phyloP scores from a whole-genome alignment of 306 rosid genomes.

The Trifolium subterraneum region DNA sequence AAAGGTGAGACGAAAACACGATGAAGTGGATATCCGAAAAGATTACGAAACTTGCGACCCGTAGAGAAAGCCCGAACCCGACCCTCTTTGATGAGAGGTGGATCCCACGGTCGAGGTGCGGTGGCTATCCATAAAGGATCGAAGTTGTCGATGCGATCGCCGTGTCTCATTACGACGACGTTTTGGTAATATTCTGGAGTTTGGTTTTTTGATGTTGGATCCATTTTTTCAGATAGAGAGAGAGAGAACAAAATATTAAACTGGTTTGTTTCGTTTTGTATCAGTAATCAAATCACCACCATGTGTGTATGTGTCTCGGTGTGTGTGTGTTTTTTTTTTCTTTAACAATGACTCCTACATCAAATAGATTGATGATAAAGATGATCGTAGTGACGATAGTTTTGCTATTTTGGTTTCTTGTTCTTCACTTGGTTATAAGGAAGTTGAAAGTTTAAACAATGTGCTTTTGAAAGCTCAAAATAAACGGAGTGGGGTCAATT shows the following conservation, averaged over 20 bases:
- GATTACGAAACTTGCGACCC: constrained; percentile 60
- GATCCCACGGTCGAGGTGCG: constrained; percentile 82
- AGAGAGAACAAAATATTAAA: background rate
- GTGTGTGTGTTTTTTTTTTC: too few species aligned
- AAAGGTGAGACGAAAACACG: constrained; percentile 90
- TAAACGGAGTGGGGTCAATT: too few species aligned
- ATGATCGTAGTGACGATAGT: too few species aligned
- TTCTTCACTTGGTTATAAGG: too few species aligned
- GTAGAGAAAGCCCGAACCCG: constrained; percentile 61
- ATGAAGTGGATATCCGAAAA: constrained; percentile 57
- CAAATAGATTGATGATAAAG: too few species aligned
- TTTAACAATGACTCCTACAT: too few species aligned
- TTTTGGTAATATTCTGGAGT: constrained; percentile 56
- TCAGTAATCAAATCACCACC: too few species aligned
- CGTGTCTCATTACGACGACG: constrained; percentile 94
- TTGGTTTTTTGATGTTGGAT: background rate
- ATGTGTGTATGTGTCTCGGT: too few species aligned
- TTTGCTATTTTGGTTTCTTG: too few species aligned
- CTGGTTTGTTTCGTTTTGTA: too few species aligned
- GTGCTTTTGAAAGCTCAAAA: too few species aligned
- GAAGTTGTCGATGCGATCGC: constrained; percentile 82
- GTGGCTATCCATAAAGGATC: constrained; percentile 59
- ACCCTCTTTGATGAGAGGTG: constrained; percentile 65
- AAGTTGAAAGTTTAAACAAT: too few species aligned
- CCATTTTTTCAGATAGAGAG: constrained; percentile 46